Evolutionary conservation across 768 basidiomycete species (phyloP).

Genomic region (Rhodotorula sphaerocarpa): DNA sequence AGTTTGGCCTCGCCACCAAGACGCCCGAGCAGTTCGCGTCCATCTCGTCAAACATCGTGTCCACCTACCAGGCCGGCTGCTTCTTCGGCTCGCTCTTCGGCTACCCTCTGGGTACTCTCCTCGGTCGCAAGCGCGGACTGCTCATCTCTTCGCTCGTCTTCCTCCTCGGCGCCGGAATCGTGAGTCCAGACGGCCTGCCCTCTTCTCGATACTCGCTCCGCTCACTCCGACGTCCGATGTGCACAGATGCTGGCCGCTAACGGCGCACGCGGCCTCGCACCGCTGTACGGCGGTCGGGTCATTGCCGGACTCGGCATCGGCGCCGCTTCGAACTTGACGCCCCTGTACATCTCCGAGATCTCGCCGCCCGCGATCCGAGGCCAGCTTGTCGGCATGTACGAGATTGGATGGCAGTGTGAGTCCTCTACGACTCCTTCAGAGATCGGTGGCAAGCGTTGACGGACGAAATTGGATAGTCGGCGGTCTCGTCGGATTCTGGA

Average conservation of each 20-base stretch:
- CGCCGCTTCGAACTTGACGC: slow-evolving; percentile 40
- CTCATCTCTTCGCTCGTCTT: slow-evolving; percentile 52
- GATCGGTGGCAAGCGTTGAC: no score
- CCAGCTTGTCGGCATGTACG: slow-evolving; percentile 50
- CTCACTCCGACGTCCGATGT: neutral
- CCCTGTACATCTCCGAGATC: slow-evolving; percentile 51
- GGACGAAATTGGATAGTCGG: neutral
- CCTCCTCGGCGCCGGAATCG: slow-evolving; percentile 52
- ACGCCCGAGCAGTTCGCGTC: slow-evolving; percentile 42
- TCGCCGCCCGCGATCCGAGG: slow-evolving; percentile 45
- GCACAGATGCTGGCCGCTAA: slow-evolving; percentile 34
- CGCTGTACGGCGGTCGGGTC: slow-evolving; percentile 49
- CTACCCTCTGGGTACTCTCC: slow-evolving; percentile 53
- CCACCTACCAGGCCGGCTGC: slow-evolving; percentile 55
- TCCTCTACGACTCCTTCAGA: neutral
- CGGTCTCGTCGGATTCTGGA: slow-evolving; percentile 47
- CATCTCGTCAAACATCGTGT: slow-evolving; percentile 49
- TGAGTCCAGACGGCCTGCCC: slow-evolving; percentile 46
- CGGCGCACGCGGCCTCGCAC: slow-evolving; percentile 34
- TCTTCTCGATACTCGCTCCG: neutral
- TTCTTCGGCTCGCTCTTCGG: slow-evolving; percentile 60
- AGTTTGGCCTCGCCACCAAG: slow-evolving; percentile 47
- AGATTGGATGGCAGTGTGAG: slow-evolving; percentile 51
- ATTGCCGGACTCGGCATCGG: slow-evolving; percentile 47
- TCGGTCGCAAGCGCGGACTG: slow-evolving; percentile 52